Percentiles rank a stretch among this genome's conserved stretches.
Evolutionary conservation across 345 rosid genomes (phyloP).

Genomic region (Arabis alpina): DNA sequence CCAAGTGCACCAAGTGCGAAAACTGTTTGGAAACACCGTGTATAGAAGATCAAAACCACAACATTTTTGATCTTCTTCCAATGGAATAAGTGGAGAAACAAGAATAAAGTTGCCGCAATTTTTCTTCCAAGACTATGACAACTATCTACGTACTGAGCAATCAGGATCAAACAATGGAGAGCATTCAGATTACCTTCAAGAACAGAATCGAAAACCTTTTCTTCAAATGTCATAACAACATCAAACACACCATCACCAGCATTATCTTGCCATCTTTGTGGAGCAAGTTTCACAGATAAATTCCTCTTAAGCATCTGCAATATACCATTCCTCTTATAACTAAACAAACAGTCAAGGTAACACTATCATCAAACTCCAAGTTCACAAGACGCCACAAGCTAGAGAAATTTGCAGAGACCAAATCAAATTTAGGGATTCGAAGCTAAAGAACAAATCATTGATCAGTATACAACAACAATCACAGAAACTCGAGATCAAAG

Average conservation of each 20-base stretch:
- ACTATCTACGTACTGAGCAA: neutral
- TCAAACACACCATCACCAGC: conserved; percentile 86
- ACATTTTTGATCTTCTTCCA: neutral
- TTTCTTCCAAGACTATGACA: neutral
- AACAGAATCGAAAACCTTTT: conserved; percentile 89
- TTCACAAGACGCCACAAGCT: neutral
- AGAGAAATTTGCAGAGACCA: neutral
- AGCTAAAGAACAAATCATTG: conserved; percentile 18
- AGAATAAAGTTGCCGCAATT: neutral
- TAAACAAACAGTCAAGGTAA: conserved; percentile 39
- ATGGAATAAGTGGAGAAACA: neutral
- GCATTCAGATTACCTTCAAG: conserved; percentile 63
- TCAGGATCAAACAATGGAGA: neutral
- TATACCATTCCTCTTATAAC: conserved; percentile 94
- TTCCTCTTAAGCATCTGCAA: conserved; percentile 96
- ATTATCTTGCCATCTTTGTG: conserved; percentile 97
- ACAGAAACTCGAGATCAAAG: conserved; percentile 7
- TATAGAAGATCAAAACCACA: conserved; percentile 1
- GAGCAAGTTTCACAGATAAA: conserved; percentile 71
- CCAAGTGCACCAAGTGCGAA: neutral
- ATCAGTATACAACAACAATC: neutral
- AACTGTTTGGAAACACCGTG: neutral
- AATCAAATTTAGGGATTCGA: conserved; percentile 11
- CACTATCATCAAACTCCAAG: conserved; percentile 29
- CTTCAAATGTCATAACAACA: conserved; percentile 83